Evolutionary conservation across 2,329 filamentous ascomycete species (phyloP).

Genomic region (Akanthomyces muscarius): DNA sequence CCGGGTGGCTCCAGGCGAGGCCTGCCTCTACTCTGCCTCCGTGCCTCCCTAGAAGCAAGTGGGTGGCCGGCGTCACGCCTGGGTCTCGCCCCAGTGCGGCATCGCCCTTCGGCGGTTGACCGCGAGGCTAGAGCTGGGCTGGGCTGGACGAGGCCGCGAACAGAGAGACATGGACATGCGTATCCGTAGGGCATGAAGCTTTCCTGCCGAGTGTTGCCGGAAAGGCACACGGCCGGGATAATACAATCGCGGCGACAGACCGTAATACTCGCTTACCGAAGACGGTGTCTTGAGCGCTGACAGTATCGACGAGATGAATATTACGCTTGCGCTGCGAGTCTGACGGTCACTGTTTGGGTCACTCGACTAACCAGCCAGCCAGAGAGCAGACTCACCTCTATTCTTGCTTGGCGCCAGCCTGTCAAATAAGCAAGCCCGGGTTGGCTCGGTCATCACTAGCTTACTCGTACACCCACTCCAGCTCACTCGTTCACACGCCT

Average conservation of each 20-base stretch:
- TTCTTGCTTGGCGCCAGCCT: neutral
- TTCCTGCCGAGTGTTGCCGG: neutral
- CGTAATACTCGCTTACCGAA: neutral
- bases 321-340: slow-evolving; percentile 5
- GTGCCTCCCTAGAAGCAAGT: neutral
- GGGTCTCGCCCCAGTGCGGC: neutral
- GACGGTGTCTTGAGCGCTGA: slow-evolving; percentile 3
- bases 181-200: neutral
- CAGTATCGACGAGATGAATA: neutral
- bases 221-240: neutral
- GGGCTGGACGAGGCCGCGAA: neutral
- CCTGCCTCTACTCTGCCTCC: neutral
- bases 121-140: slow-evolving; percentile 7
- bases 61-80: slow-evolving; percentile 9
- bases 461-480: slow-evolving; percentile 16
- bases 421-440: slow-evolving; percentile 8
- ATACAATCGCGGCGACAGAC: slow-evolving; percentile 5
- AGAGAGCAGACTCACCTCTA: neutral
- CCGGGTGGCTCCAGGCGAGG: neutral
- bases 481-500: slow-evolving; percentile 10
- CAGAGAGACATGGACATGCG: neutral
- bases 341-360: slow-evolving; percentile 4
- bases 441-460: slow-evolving; percentile 8
- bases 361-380: neutral
- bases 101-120: slow-evolving; percentile 1